Evolutionary conservation across 352 stramenopile genomes (phyloP), one percentile per base, ranked within the genome.

Genomic region (Phytophthora uliginosa): DNA sequence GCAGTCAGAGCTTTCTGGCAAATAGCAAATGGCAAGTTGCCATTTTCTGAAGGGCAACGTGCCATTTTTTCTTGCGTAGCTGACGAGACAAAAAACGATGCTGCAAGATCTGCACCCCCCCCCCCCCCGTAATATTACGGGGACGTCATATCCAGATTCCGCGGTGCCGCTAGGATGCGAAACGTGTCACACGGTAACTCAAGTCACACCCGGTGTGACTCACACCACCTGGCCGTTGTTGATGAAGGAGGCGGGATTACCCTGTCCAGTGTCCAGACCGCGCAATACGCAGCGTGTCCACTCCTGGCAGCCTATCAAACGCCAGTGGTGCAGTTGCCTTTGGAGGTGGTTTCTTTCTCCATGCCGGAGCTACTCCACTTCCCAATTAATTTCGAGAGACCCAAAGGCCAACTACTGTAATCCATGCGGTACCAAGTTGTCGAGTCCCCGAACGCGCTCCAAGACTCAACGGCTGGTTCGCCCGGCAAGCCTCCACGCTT

Each of bases 361-460:
- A 40, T 58, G 31, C 24, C 36, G 28, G 4, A 31, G 28, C 36
- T 18, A 18, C 40, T 22, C 55, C 69, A 76, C 33, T 76, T 76
- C 66, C n/a, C 51, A 71, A 63, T 66, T 66, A 34, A 22, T 38
- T 24, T 17, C 28, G 20, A 56, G 22, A 66, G 17, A 36, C 26
- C 18, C 36, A 17, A 5, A 53, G 18, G 31, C 20, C 57, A 55
- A 40, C 12, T 45, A 40, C 36, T 18, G 36, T 17, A 3, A 42
- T 42, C 28, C 36, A 71, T 67, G 62, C 55, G 3, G 9, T 66
- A 72, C 50, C 63, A 71, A 71, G 69, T 40, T n/a, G 38, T 67
- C 18, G 57, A 64, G n/a, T 72, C 63, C 1, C 63, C 62, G 38
- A 45, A 20, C 17, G 7, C 48, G 60, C 20, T 28, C 18, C 56